Conservation (phyloP, 768 basidiomycete species). For the Zangia roseola region DNA sequence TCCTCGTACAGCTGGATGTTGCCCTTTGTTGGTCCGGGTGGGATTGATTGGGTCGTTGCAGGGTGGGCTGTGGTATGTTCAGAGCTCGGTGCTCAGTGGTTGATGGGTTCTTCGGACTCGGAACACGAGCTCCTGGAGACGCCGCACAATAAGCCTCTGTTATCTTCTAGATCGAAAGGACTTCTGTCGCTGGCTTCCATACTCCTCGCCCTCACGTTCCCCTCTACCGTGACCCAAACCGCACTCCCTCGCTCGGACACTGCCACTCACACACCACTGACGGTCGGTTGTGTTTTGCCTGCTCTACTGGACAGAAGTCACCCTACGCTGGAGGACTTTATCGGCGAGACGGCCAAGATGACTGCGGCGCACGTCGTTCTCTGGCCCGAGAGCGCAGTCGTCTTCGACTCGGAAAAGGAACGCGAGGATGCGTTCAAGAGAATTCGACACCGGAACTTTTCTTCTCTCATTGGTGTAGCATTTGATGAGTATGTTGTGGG, state of each 20-base stretch:
- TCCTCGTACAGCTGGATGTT: conserved; percentile 65
- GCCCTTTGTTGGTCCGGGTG: conserved; percentile 53
- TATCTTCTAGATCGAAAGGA: conserved; percentile 25
- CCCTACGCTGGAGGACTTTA: conserved; percentile 56
- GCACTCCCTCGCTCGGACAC: conserved; percentile 40
- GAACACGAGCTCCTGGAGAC: conserved; percentile 14
- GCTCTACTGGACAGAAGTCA: conserved; percentile 40
- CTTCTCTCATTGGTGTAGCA: conserved; percentile 60
- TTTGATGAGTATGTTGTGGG: conserved; percentile 61
- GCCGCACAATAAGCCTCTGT: background rate
- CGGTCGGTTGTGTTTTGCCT: conserved; percentile 70
- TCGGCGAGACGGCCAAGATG: conserved; percentile 53
- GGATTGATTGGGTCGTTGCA: conserved; percentile 72
- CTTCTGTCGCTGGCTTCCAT: conserved; percentile 38
- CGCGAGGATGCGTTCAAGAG: conserved; percentile 46
- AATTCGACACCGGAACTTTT: conserved; percentile 35
- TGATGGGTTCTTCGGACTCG: conserved; percentile 42
- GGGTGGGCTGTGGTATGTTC: conserved; percentile 71
- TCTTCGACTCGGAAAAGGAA: conserved; percentile 53
- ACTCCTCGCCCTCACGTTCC: conserved; percentile 49
- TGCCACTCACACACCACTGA: conserved; percentile 49
- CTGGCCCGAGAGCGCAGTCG: conserved; percentile 81
- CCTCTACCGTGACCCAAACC: conserved; percentile 47
- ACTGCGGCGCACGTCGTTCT: conserved; percentile 56
- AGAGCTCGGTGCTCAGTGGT: conserved; percentile 52